Evolutionary conservation across 352 stramenopile genomes (phyloP), one percentile per base, ranked within the genome.

Genomic region (Globisporangium polare): DNA sequence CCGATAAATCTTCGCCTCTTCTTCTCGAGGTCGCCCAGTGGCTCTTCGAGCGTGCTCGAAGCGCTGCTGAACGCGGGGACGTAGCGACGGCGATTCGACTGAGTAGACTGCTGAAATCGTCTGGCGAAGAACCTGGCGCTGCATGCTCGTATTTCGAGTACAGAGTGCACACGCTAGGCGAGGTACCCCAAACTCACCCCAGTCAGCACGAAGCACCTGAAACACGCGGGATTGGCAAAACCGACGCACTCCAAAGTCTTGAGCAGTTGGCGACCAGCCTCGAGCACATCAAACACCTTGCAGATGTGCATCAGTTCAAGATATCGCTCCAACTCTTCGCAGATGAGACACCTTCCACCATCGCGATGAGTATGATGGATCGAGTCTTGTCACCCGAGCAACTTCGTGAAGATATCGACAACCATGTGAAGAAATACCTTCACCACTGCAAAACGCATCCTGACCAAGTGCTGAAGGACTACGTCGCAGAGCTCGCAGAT

Each of bases 361-460:
- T 92, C 47, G 83, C 80, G 5, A 86, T 89, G 83, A 86, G 78
- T 47, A 89, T 92, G 75, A 62, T 92, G 13, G 80, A 87, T 61
- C 83, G 83, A 18, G 68, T 72, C 5, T 53, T 62, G 8, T 73
- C 77, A 1, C 56, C 76, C 2, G 72, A 75, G 3, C 63, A 54
- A 26, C 60, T 89, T 15, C 51, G 43, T 31, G 46, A 55, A 3
- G 77, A 78, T 55, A 72, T 90, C 20, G 47, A 73, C 10, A 35
- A 66, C 15, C 80, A 92, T 42, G 73, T 84, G 2, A 58, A 56
- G 27, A 69, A 59, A 20, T 92, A 90, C 41, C 72, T 90, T 13
- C 31, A 22, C 4, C 77, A 77, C 33, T 87, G 69, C 66, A 67
- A 66, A 27, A 54, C 73, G 50, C 29, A 53, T 1, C n/a, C 59